These are phyloP conservation scores for Gossypium davidsonii DNA, from an alignment of 441 rosid genomes.

Conservation along the genomic window DNA sequence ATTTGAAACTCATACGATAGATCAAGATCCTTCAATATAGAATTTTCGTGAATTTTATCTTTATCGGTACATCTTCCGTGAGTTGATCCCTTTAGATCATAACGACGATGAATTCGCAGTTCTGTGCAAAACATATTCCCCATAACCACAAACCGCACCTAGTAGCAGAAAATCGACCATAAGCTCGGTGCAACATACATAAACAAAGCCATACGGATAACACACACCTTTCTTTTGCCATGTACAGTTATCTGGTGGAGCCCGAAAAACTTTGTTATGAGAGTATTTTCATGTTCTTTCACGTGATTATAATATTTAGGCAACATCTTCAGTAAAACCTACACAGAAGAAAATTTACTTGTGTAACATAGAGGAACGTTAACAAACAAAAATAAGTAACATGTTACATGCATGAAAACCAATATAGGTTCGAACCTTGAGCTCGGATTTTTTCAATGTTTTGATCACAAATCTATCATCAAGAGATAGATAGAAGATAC, in stretches of 20 bases:
- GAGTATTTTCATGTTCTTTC: conserved; percentile 70
- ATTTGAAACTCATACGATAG: conserved; percentile 72
- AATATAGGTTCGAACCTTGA: conserved; percentile 53
- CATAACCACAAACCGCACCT: conserved; percentile 98
- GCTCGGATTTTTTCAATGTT: conserved; percentile 73
- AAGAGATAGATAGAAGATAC: conserved; percentile 85
- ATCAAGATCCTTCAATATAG: conserved; percentile 89
- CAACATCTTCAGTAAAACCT: conserved; percentile 83
- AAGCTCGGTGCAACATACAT: conserved; percentile 12
- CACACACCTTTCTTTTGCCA: conserved; percentile 72
- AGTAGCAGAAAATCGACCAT: conserved; percentile 15
- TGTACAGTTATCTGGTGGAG: conserved; percentile 68
- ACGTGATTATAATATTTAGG: conserved; percentile 71
- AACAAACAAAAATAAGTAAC: no score
- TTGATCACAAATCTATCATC: conserved; percentile 92
- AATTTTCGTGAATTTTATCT: conserved; percentile 52
- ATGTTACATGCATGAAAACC: not conserved
- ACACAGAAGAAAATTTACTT: conserved; percentile 15
- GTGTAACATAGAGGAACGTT: no score
- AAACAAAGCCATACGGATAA: conserved; percentile 1
- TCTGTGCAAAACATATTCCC: conserved; percentile 99
- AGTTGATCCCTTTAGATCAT: conserved; percentile 89
- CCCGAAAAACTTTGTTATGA: conserved; percentile 87
- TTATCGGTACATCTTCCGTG: conserved; percentile 70
- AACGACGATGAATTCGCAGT: conserved; percentile 77